These are phyloP conservation scores for Erythrophleum ivorense DNA, from an alignment of 331 rosid genomes.

Conservation along the genomic window DNA sequence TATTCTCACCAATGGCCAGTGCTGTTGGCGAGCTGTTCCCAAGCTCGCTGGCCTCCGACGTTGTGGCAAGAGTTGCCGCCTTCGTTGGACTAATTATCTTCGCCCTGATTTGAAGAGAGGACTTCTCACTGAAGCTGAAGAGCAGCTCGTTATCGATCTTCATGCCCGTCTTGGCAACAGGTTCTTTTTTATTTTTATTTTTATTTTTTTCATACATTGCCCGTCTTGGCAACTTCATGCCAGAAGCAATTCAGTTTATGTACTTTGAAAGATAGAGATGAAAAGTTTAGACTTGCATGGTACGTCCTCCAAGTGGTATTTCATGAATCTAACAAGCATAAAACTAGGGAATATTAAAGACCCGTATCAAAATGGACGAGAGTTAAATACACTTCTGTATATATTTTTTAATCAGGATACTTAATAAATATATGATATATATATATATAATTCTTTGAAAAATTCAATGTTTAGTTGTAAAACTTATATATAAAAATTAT, in stretches of 20 bases:
- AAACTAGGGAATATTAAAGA: too few species aligned
- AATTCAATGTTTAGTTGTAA: neutral
- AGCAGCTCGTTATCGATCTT: slow-evolving; percentile 88
- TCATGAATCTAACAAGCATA: too few species aligned
- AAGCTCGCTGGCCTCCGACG: slow-evolving; percentile 97
- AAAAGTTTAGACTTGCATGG: neutral
- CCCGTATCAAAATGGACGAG: too few species aligned
- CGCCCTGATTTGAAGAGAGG: slow-evolving; percentile 96
- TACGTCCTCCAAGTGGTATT: neutral
- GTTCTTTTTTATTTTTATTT: slow-evolving; percentile 40
- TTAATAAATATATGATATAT: neutral
- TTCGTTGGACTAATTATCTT: slow-evolving; percentile 97
- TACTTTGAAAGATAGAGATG: neutral
- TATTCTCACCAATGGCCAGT: slow-evolving; percentile 95
- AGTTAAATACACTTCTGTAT: too few species aligned
- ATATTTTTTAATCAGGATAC: neutral
- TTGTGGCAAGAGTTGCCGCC: slow-evolving; percentile 96
- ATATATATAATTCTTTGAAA: neutral
- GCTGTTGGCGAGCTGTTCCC: slow-evolving; percentile 99
- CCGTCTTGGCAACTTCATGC: neutral
- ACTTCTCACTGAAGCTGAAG: slow-evolving; percentile 84
- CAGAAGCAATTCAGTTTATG: neutral
- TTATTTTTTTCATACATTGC: neutral
- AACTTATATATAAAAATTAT: too few species aligned
- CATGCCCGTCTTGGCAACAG: slow-evolving; percentile 98